Percentiles rank a stretch among this genome's conserved stretches.
These are phyloP conservation scores for Nakazawaea wyomingensis DNA, from an alignment of 805 yeast genomes.

Conservation along the genomic window DNA sequence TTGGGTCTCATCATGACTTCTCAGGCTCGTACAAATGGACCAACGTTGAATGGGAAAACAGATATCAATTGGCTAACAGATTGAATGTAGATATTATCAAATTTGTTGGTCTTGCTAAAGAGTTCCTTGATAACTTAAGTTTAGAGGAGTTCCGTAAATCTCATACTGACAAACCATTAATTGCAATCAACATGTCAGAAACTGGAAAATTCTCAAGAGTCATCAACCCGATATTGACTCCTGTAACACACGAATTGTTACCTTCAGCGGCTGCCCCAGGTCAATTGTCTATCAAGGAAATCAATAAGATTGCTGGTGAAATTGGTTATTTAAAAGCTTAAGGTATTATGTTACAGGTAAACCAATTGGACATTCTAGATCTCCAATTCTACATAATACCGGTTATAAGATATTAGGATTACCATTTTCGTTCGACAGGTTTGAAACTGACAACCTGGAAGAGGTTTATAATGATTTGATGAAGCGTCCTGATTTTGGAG, in stretches of 20 bases:
- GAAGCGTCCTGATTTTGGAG: constrained; percentile 62
- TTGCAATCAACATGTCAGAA: constrained; percentile 79
- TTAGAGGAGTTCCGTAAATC: constrained; percentile 63
- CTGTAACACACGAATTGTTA: constrained; percentile 69
- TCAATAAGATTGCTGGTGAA: constrained; percentile 48
- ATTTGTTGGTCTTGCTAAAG: constrained; percentile 73
- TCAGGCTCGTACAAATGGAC: constrained; percentile 60
- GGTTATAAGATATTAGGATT: constrained; percentile 71
- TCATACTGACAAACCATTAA: constrained; percentile 58
- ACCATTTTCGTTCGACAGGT: constrained; percentile 63
- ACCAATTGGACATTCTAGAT: constrained; percentile 82
- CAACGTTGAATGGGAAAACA: constrained; percentile 66
- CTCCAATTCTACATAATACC: constrained; percentile 82
- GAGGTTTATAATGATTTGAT: constrained; percentile 51
- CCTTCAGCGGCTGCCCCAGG: constrained; percentile 79
- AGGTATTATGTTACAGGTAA: constrained; percentile 72
- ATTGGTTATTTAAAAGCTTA: constrained; percentile 61
- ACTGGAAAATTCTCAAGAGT: constrained; percentile 77
- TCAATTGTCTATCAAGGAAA: constrained; percentile 60
- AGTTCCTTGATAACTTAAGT: constrained; percentile 59
- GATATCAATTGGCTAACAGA: constrained; percentile 60
- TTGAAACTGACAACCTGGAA: constrained; percentile 61
- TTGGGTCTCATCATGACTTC: constrained; percentile 81
- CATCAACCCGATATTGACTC: constrained; percentile 70
- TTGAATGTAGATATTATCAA: constrained; percentile 71